phyloP scores from a whole-genome alignment of 345 rosid species.

The Syzygium aromaticum region DNA sequence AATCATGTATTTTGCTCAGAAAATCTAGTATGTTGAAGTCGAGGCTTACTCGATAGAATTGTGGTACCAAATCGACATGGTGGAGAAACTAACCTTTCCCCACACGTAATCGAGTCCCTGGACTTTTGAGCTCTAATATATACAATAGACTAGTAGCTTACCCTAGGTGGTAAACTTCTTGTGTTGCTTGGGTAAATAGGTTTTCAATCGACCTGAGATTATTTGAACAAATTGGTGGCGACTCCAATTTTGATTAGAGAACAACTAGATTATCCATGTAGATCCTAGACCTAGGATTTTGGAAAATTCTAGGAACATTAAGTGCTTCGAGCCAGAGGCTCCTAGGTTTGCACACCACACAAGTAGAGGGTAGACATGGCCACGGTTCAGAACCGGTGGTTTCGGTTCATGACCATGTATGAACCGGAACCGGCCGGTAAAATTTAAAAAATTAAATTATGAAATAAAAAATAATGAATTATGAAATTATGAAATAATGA shows the following conservation, averaged over 20 bases:
- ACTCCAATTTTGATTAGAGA: not conserved
- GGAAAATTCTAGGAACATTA: not conserved
- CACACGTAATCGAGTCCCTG: not conserved
- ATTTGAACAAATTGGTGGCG: not conserved
- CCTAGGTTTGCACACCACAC: not conserved
- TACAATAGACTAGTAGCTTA: not conserved
- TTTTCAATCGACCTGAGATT: not conserved
- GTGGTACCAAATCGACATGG: not conserved
- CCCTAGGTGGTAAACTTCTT: not conserved
- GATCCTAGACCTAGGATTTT: not conserved
- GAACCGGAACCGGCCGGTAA: too few species aligned
- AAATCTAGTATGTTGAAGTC: not conserved
- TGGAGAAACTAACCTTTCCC: not conserved
- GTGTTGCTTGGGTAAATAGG: not conserved
- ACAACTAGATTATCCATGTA: not conserved
- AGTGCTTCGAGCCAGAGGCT: not conserved
- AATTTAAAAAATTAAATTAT: too few species aligned
- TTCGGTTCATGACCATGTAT: too few species aligned
- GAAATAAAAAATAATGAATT: too few species aligned
- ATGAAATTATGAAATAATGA: too few species aligned
- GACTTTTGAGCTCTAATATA: not conserved
- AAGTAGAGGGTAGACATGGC: too few species aligned
- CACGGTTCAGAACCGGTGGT: too few species aligned
- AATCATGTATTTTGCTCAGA: not conserved
- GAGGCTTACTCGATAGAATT: not conserved